Evolutionary conservation across 2,329 filamentous ascomycete species (phyloP).

Genomic region (Colletotrichum lupini): DNA sequence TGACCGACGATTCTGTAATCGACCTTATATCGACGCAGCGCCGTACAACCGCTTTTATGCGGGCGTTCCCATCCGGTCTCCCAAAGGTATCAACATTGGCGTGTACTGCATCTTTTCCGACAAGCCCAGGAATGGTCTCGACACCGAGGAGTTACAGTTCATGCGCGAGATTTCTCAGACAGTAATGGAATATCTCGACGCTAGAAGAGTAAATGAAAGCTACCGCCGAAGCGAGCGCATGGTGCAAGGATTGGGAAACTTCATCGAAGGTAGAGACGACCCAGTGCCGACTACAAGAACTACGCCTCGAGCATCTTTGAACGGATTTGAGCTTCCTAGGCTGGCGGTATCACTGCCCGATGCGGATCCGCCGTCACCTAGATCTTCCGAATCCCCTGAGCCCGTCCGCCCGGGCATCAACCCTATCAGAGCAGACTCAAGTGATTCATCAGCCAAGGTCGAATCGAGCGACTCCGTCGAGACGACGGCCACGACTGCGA

Average conservation of each 20-base stretch:
- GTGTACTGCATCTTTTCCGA: slow-evolving; percentile 49
- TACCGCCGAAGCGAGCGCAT: slow-evolving; percentile 50
- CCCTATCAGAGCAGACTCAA: slow-evolving; percentile 10
- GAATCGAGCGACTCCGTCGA: slow-evolving; percentile 32
- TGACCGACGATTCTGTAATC: slow-evolving; percentile 45
- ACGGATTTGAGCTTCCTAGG: neutral
- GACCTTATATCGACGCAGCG: slow-evolving; percentile 41
- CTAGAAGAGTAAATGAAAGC: slow-evolving; percentile 42
- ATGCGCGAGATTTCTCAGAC: slow-evolving; percentile 46
- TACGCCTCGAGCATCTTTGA: slow-evolving; percentile 12
- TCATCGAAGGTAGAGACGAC: slow-evolving; percentile 46
- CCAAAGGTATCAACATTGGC: slow-evolving; percentile 55
- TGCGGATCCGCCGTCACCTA: neutral
- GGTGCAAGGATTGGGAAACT: slow-evolving; percentile 48
- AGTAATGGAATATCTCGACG: slow-evolving; percentile 52
- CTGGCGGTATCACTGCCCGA: slow-evolving; percentile 7
- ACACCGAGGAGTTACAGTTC: slow-evolving; percentile 40
- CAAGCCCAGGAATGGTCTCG: slow-evolving; percentile 42
- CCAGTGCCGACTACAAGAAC: slow-evolving; percentile 1
- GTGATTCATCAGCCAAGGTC: slow-evolving; percentile 4
- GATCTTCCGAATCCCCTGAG: neutral
- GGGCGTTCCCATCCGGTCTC: slow-evolving; percentile 53
- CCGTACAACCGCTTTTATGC: slow-evolving; percentile 51
- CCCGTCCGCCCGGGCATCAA: slow-evolving; percentile 26
- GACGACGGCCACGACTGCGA: slow-evolving; percentile 21